Evolutionary conservation across 2,329 filamentous ascomycete species (phyloP).

Genomic region (Cytospora schulzeri): DNA sequence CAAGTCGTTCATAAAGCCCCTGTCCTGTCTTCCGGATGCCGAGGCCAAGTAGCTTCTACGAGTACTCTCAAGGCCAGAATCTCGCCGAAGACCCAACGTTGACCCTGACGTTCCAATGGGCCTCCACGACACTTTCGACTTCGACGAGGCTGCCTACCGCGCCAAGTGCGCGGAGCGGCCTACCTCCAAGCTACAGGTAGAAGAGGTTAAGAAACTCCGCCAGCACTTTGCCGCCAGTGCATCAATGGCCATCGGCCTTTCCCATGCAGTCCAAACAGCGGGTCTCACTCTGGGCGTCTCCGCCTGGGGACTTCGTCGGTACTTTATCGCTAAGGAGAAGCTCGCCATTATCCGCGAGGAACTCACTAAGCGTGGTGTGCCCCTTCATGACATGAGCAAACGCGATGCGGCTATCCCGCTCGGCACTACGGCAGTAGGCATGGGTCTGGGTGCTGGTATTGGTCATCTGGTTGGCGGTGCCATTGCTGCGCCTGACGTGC

Average conservation of each 20-base stretch:
- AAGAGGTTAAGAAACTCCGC: constrained; percentile 24
- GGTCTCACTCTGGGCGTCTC: constrained; percentile 26
- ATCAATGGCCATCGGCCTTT: constrained; percentile 23
- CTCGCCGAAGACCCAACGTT: not conserved
- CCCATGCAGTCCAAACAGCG: constrained; percentile 23
- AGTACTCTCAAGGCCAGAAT: not conserved
- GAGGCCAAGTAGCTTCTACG: not conserved
- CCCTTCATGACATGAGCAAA: constrained; percentile 25
- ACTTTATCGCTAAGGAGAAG: constrained; percentile 23
- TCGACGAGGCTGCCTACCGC: constrained; percentile 25
- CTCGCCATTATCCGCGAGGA: constrained; percentile 26
- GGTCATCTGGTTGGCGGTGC: constrained; percentile 20
- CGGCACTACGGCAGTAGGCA: constrained; percentile 15
- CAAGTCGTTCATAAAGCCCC: not conserved
- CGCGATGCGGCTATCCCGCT: constrained; percentile 25
- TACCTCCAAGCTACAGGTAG: constrained; percentile 23
- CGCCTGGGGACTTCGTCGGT: constrained; percentile 22
- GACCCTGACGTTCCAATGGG: constrained; percentile 8
- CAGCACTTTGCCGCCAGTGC: constrained; percentile 27
- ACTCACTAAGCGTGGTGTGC: constrained; percentile 23
- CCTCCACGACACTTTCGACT: constrained; percentile 26
- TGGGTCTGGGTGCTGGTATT: constrained; percentile 20
- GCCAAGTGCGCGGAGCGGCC: constrained; percentile 22
- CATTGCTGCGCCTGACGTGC: constrained; percentile 17
- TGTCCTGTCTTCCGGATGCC: not conserved